Conservation (phyloP, 371 early-diverging fungal genomes). For the Mucor indicus region DNA sequence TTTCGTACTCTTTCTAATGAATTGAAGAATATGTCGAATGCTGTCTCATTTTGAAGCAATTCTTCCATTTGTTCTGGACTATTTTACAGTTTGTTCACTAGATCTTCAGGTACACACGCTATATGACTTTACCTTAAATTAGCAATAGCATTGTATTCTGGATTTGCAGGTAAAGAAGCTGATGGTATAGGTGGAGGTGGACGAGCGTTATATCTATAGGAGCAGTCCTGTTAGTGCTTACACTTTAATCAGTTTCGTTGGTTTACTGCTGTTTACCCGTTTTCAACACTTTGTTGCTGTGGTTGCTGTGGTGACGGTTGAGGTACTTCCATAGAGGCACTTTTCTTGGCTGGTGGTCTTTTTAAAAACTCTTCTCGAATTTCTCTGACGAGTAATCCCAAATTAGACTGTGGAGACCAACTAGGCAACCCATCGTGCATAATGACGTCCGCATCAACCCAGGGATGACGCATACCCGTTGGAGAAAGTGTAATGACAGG, state of each 20-base stretch:
- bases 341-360: conserved; percentile 36
- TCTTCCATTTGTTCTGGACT: conserved; percentile 52
- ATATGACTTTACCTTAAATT: conserved; percentile 14
- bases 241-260: too few relatives aligned
- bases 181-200: conserved; percentile 48
- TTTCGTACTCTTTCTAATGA: conserved; percentile 51
- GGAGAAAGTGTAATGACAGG: conserved; percentile 61
- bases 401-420: conserved; percentile 31
- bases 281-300: conserved; percentile 7
- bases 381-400: conserved; percentile 53
- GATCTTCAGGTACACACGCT: background rate
- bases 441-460: conserved; percentile 53
- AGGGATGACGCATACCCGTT: conserved; percentile 51
- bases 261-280: conserved; percentile 24
- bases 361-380: conserved; percentile 47
- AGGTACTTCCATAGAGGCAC: background rate
- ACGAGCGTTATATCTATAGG: conserved; percentile 35
- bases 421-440: conserved; percentile 30
- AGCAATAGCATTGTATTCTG: conserved; percentile 14
- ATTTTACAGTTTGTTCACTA: background rate
- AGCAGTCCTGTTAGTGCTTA: too few relatives aligned
- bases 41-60: conserved; percentile 44
- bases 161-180: conserved; percentile 5
- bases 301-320: background rate
- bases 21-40: conserved; percentile 58